Base-by-base conservation (phyloP, 768 basidiomycete genomes). In the Rossbeevera mucosa region DNA sequence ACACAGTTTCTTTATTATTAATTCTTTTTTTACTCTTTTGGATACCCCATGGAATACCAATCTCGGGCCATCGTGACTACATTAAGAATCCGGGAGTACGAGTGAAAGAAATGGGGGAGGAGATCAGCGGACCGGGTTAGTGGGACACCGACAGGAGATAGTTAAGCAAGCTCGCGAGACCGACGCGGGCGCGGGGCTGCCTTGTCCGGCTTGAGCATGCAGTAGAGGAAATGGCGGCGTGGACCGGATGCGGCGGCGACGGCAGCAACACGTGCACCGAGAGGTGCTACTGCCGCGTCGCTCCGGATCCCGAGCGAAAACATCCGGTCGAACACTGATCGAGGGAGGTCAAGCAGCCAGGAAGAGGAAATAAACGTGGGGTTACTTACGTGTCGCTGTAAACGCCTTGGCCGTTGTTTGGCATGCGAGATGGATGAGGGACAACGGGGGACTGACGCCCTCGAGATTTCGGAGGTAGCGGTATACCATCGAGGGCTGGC, bases 401-500 rank as follows among this genome's bases (percentile, higher is more conserved):
- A 94, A 97, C 2, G 88, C 84, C 61, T 91, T 93, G 5, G 94
- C 94, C 46, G 86, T 88, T 8, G 81, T 85, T 64, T 96, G 94
- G 69, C 94, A 97, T 16, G 81, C 78, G 26, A 94, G 85, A 59
- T 94, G 91, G 0, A 87, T 88, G 38, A 96, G 79, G 7, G 86
- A 80, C 36, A 97, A 74, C 7, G 92, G 89, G 2, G 94, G 94
- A 59, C 88, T 93, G 56, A 94, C 82, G 20, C 91, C 91, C 68
- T 97, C 94, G 11, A 97, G 77, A 68, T 86, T 87, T 43, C 94
- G 82, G 30, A 95, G 79, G 71, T 93, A 95, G 25, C 94, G 88
- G 64, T 86, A 94, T 21, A 93, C 88, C 86, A 94, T 92, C 28
- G 88, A 90, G 1, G 91, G 91, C 72, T 91, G 91, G 52, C 86